Conservation (phyloP, 108 stramenopile genomes). For the Seminavis robusta region DNA sequence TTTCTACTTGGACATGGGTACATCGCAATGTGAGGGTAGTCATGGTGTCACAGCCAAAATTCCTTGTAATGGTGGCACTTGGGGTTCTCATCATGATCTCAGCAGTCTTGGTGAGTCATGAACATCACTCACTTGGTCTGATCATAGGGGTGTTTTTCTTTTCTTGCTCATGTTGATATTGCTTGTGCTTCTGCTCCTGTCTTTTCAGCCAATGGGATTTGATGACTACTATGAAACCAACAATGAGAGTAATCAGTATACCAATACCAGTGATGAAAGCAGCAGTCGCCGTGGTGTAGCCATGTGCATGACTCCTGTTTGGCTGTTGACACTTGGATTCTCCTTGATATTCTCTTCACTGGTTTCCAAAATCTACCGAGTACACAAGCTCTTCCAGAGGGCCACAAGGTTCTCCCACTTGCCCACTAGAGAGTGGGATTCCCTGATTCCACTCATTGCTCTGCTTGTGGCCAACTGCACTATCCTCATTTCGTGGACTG, state of each 20-base stretch:
- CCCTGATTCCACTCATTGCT: constrained; percentile 21
- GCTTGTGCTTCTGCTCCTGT: too few species aligned
- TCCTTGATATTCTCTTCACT: constrained; percentile 42
- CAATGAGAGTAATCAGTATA: too few species aligned
- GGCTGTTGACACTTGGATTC: constrained; percentile 51
- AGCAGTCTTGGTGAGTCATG: constrained; percentile 46
- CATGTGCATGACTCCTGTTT: too few species aligned
- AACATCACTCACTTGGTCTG: too few species aligned
- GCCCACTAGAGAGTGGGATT: constrained; percentile 26
- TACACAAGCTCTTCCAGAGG: constrained; percentile 16
- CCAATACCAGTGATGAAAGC: too few species aligned
- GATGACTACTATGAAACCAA: too few species aligned
- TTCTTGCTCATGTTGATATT: too few species aligned
- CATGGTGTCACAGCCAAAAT: constrained; percentile 46
- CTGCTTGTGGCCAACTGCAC: constrained; percentile 17
- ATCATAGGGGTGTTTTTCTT: too few species aligned
- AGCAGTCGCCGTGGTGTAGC: too few species aligned
- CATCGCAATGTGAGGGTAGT: constrained; percentile 10
- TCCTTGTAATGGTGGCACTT: constrained; percentile 48
- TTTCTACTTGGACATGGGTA: too few species aligned
- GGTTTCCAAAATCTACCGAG: constrained; percentile 52
- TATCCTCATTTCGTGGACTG: constrained; percentile 31
- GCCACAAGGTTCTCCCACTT: background rate
- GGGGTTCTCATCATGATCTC: constrained; percentile 20
- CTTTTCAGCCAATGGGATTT: too few species aligned